Percentiles rank a stretch among this genome's conserved stretches.
These are phyloP conservation scores for Tilletia indica DNA, from an alignment of 1,284 basidiomycete species.

Conservation along the genomic window DNA sequence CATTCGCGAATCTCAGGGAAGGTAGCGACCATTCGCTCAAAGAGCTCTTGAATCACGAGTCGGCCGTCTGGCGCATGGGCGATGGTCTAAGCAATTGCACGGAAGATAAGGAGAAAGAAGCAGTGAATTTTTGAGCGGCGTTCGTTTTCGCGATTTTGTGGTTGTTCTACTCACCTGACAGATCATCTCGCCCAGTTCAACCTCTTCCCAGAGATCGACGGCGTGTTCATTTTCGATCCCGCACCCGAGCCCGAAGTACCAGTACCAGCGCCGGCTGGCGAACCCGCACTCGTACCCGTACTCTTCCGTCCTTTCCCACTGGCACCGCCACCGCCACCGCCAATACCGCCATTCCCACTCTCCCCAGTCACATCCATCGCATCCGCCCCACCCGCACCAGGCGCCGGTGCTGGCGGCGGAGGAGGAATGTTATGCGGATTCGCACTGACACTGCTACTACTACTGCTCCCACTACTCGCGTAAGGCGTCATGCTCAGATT, in stretches of 20 bases:
- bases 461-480: no score
- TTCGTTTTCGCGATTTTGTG: neutral
- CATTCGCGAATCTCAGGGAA: conserved; percentile 53
- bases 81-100: conserved; percentile 31
- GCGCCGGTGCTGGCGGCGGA: no score
- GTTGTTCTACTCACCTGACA: conserved; percentile 27
- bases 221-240: conserved; percentile 32
- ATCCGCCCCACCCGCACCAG: no score
- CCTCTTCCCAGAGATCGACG: conserved; percentile 46
- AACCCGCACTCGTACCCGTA: no score
- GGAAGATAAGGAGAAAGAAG: neutral
- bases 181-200: conserved; percentile 55
- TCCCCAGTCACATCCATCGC: no score
- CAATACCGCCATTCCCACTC: no score
- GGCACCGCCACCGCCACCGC: no score
- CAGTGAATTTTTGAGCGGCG: neutral
- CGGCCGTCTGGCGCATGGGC: conserved; percentile 45
- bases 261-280: no score
- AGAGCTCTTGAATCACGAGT: conserved; percentile 53
- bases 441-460: no score
- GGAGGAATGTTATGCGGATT: no score
- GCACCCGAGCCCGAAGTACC: neutral
- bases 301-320: no score
- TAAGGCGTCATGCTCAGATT: no score
- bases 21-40: conserved; percentile 50